Evolutionary conservation across 2,329 filamentous ascomycete genomes (phyloP), one percentile per base, ranked within the genome.

Genomic region (Pseudogymnoascus sp.): DNA sequence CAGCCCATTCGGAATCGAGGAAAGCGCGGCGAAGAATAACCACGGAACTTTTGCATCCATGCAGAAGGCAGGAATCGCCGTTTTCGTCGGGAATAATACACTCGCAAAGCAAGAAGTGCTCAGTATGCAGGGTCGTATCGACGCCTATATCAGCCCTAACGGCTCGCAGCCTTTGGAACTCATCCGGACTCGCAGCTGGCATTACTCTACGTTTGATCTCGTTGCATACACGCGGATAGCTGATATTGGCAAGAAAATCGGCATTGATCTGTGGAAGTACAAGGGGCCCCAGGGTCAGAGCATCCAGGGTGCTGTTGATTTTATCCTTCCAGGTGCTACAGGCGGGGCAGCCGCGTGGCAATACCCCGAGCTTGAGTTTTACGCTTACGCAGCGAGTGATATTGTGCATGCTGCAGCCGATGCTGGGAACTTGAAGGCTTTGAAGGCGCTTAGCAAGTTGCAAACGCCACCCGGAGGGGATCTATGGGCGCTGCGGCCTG

Each of bases 161-260:
- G 71, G 71, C 12, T 68, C 65, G 1, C 66, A 68, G 63, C 70
- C 71, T 3, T 63, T 66, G 18, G 71, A 72, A 63, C 68, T 71
- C 23, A 60, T 56, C 8, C 69, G 71, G 43, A 72, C 71, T 14
- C 65, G 69, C 49, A 69, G 68, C 62, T 72, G 67, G 62, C 70
- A 72, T 65, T 72, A 72, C 65, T 67, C 68, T 23, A 71, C 68
- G 11, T 72, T 72, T 38, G 67, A 69, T 42, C 63, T 72, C 11
- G 65, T 67, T n/a, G 66, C 67, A 8, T 64, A 66, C 46, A 64
- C 49, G 38, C 66, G 61, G 49, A 65, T 63, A 62, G 69, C 62
- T 46, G 65, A 59, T 28, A 65, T 71, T 16, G 69, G 63, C 1
- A 49, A 64, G 9, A 69, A 70, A 56, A 59, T 70, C 23, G 68